phyloP scores from a whole-genome alignment of 768 basidiomycete species.

The Myochromella boudieri region DNA sequence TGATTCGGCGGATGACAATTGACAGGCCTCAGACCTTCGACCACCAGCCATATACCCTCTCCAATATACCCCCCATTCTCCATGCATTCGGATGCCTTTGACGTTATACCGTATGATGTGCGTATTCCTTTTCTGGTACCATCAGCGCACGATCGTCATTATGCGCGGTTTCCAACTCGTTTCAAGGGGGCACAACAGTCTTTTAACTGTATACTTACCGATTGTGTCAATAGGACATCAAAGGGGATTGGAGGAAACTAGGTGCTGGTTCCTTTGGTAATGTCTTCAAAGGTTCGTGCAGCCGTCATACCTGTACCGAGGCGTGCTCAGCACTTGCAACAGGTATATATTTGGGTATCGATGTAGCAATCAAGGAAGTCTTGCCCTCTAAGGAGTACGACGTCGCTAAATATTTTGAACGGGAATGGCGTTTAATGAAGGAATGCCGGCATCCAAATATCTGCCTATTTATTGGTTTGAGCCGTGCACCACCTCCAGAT shows the following conservation, averaged over 20 bases:
- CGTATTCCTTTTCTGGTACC: constrained; percentile 19
- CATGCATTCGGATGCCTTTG: constrained; percentile 69
- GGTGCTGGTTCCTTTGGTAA: constrained; percentile 94
- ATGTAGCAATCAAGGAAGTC: constrained; percentile 96
- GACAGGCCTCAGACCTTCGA: neutral
- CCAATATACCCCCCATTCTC: constrained; percentile 2
- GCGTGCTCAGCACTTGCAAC: constrained; percentile 1
- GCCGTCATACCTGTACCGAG: constrained; percentile 1
- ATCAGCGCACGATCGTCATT: neutral
- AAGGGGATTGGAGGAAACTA: constrained; percentile 84
- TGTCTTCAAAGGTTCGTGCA: constrained; percentile 74
- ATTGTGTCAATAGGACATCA: constrained; percentile 63
- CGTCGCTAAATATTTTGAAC: constrained; percentile 95
- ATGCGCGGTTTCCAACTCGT: no score
- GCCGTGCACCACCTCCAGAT: constrained; percentile 73
- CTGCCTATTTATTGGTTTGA: constrained; percentile 90
- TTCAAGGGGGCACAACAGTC: no score
- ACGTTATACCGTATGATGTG: constrained; percentile 86
- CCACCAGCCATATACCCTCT: neutral
- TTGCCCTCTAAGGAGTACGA: constrained; percentile 90
- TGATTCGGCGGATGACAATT: constrained; percentile 3
- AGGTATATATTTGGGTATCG: constrained; percentile 92
- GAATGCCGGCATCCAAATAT: constrained; percentile 92
- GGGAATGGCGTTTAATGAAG: constrained; percentile 99
- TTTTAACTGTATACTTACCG: neutral